These are phyloP conservation scores for Pisolithus albus DNA, from an alignment of 768 basidiomycete genomes.

Conservation along the genomic window DNA sequence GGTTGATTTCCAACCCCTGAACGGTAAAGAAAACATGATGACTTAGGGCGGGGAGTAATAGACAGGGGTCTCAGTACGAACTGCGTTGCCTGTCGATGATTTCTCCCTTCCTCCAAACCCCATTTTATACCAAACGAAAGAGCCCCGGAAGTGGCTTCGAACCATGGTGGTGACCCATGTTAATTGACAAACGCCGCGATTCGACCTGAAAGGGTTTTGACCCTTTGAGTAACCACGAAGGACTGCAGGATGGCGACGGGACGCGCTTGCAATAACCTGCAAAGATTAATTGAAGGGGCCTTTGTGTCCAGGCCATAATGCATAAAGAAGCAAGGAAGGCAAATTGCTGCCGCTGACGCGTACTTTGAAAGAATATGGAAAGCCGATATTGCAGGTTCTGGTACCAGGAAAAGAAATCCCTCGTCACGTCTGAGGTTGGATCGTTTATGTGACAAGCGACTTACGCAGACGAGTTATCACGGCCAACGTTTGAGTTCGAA, in stretches of 20 bases:
- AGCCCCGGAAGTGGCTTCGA: constrained; percentile 16
- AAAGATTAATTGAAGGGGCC: constrained; percentile 16
- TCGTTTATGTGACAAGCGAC: constrained; percentile 10
- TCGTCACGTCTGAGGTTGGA: constrained; percentile 11
- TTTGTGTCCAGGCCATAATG: constrained; percentile 21
- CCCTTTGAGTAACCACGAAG: constrained; percentile 12
- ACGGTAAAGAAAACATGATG: constrained; percentile 12
- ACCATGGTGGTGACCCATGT: constrained; percentile 8
- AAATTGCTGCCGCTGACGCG: constrained; percentile 6
- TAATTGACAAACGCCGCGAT: constrained; percentile 1
- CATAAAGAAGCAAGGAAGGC: constrained; percentile 23
- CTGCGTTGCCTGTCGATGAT: neutral
- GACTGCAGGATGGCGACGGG: constrained; percentile 11
- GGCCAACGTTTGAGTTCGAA: neutral
- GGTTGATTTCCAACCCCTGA: constrained; percentile 3
- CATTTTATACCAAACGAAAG: constrained; percentile 22
- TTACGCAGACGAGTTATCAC: constrained; percentile 3
- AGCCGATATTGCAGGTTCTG: constrained; percentile 7
- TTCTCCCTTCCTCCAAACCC: neutral
- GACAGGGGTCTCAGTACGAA: neutral
- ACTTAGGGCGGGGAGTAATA: neutral
- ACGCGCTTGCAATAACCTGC: constrained; percentile 18
- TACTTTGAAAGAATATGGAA: constrained; percentile 6
- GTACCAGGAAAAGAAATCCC: constrained; percentile 10
- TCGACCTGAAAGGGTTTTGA: constrained; percentile 13